Percentiles rank a stretch among this genome's conserved stretches.
Conservation (phyloP, 805 yeast genomes). For the Suhomyces vadensis region DNA sequence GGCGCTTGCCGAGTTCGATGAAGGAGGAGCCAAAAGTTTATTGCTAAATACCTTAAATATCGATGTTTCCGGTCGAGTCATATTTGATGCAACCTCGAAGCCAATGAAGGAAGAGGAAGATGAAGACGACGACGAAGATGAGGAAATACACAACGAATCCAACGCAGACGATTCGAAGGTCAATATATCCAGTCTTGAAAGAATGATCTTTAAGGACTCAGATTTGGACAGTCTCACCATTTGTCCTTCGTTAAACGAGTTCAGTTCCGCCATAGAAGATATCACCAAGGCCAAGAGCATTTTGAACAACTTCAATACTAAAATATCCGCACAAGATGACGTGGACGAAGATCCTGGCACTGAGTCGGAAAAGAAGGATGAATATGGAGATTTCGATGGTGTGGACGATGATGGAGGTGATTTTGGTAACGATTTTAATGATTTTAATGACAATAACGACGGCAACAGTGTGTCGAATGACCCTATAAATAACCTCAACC, state of each 20-base stretch:
- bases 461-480: conserved; percentile 8
- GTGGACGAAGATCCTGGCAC: conserved; percentile 15
- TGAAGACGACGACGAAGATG: conserved; percentile 16
- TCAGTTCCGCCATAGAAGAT: conserved; percentile 59
- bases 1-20: conserved; percentile 76
- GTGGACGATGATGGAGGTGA: conserved; percentile 11
- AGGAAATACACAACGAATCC: conserved; percentile 7
- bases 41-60: conserved; percentile 61
- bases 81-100: conserved; percentile 61
- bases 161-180: conserved; percentile 17
- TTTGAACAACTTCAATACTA: conserved; percentile 41
- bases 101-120: conserved; percentile 18
- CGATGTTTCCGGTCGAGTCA: conserved; percentile 54
- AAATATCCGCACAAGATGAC: conserved; percentile 19
- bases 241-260: conserved; percentile 70
- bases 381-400: conserved; percentile 16
- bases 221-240: conserved; percentile 38
- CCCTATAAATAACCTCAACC: conserved; percentile 12
- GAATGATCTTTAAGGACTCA: conserved; percentile 22
- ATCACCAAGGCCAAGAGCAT: conserved; percentile 51
- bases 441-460: conserved; percentile 16
- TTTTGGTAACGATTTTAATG: conserved; percentile 18
- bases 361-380: conserved; percentile 19
- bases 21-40: conserved; percentile 77
- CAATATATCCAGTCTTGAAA: conserved; percentile 21